Evolutionary conservation across 1,284 basidiomycete genomes (phyloP).

Genomic region (Fistulinella cinereoalba): DNA sequence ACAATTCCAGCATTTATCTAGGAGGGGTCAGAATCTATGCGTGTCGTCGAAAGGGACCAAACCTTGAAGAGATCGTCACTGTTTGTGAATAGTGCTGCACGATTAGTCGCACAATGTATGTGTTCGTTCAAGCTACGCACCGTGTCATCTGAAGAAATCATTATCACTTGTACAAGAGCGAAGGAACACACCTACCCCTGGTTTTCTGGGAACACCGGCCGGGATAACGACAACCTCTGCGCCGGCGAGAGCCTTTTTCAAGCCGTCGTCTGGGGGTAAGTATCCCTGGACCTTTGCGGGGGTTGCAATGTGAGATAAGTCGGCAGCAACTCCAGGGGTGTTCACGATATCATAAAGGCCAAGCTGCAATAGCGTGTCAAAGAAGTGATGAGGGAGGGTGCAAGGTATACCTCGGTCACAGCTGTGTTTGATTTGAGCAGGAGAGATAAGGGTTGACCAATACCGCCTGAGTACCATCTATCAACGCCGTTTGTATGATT

Average conservation of each 20-base stretch:
- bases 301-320: conserved; percentile 87
- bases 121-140: conserved; percentile 39
- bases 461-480: conserved; percentile 56
- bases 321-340: conserved; percentile 93
- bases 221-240: conserved; percentile 95
- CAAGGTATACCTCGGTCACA: conserved; percentile 63
- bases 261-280: conserved; percentile 71
- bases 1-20: conserved; percentile 98
- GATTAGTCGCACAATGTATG: conserved; percentile 16
- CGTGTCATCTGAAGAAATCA: conserved; percentile 62
- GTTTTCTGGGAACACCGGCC: conserved; percentile 96
- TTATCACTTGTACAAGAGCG: conserved; percentile 4
- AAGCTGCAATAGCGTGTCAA: conserved; percentile 47
- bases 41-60: conserved; percentile 13
- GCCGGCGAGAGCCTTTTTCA: conserved; percentile 80
- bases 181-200: conserved; percentile 61
- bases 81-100: conserved; percentile 15
- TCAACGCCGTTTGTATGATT: conserved; percentile 4
- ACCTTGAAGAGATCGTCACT: conserved; percentile 95
- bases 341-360: conserved; percentile 95
- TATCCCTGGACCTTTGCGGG: conserved; percentile 78
- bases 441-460: conserved; percentile 91
- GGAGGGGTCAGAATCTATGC: conserved; percentile 3
- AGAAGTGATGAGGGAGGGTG: neutral
- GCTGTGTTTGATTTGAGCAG: conserved; percentile 84